Evolutionary conservation across 208 protist genomes (phyloP).

Genomic region (Porcisia hertigi): DNA sequence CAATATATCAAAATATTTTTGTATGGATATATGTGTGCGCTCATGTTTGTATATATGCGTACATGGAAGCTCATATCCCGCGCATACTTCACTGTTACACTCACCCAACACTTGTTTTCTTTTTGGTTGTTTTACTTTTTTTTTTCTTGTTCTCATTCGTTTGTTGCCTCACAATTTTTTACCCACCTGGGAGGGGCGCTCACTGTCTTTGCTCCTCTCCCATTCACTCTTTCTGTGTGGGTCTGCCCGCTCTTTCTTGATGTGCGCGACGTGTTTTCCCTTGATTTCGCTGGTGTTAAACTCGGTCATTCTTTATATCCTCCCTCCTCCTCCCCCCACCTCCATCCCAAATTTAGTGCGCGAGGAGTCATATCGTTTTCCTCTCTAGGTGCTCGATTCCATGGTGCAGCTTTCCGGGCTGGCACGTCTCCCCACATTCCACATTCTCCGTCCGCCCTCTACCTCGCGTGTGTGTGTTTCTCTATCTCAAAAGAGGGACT

Average conservation of each 20-base stretch:
- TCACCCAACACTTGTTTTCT: background rate
- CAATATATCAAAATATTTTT: background rate
- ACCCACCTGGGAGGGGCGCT: background rate
- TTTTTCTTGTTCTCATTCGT: background rate
- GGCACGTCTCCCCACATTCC: too few species aligned
- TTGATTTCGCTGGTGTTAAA: background rate
- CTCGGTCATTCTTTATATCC: background rate
- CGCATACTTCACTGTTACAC: background rate
- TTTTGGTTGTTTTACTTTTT: background rate
- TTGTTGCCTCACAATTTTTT: background rate
- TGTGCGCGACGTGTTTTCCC: background rate
- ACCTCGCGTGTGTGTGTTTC: too few species aligned
- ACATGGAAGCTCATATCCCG: background rate
- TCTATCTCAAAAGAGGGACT: too few species aligned
- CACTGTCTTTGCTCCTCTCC: background rate
- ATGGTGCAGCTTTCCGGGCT: background rate
- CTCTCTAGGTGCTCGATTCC: too few species aligned
- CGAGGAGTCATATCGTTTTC: too few species aligned
- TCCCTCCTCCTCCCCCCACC: background rate
- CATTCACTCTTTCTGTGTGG: background rate
- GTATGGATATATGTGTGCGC: background rate
- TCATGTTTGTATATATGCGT: background rate
- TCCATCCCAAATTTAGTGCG: too few species aligned
- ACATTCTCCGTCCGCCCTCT: too few species aligned
- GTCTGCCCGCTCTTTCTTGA: background rate